A percentile compares a stretch with the other conserved stretches of the same genome.
Evolutionary conservation across 139 green algal species (phyloP).

Genomic region (Picochlorum sp.): DNA sequence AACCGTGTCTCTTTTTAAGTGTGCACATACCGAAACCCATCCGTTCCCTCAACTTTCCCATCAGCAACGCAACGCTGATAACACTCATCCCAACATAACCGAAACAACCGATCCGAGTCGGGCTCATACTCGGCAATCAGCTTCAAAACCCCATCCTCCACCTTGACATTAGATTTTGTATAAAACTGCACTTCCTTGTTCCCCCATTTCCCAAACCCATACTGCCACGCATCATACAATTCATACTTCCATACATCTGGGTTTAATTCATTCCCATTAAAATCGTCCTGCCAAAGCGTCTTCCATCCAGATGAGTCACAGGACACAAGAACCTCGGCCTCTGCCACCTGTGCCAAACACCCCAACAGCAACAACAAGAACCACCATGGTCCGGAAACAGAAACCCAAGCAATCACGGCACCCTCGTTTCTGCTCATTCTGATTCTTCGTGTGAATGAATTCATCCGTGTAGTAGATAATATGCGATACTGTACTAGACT

Average conservation of each 20-base stretch:
- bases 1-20: too few species aligned
- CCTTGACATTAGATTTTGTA: conserved; percentile 6
- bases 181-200: conserved; percentile 11
- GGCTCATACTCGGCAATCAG: conserved; percentile 6
- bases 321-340: not conserved
- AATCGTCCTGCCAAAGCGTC: not conserved
- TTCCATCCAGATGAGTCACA: not conserved
- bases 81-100: conserved; percentile 1
- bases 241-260: conserved; percentile 7
- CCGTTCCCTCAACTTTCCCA: not conserved
- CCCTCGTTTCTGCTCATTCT: too few species aligned
- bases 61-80: conserved; percentile 3
- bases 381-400: too few species aligned
- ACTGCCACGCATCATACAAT: conserved; percentile 8
- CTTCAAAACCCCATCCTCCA: conserved; percentile 3
- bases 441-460: too few species aligned
- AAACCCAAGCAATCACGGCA: too few species aligned
- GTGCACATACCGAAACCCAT: too few species aligned
- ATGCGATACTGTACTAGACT: too few species aligned
- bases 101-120: not conserved
- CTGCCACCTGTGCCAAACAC: not conserved
- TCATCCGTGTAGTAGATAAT: too few species aligned
- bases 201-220: conserved; percentile 3
- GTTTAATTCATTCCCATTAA: not conserved
- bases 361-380: not conserved